phyloP scores from a whole-genome alignment of 2,329 filamentous ascomycete species.

The Rhinocladiella mackenziei region DNA sequence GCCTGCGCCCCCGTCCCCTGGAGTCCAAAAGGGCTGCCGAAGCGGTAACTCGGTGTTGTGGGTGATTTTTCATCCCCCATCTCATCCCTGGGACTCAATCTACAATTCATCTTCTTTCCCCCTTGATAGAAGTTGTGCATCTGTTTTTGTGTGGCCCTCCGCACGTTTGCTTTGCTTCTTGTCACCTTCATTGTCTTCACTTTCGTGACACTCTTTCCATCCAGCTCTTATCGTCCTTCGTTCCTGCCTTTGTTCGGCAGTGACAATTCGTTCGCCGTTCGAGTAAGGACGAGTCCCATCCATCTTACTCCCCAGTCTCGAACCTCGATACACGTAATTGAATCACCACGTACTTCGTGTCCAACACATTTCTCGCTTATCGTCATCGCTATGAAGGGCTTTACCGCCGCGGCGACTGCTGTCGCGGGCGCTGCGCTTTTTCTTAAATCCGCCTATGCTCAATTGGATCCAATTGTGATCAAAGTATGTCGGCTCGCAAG shows the following conservation, averaged over 20 bases:
- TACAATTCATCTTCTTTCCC: background rate
- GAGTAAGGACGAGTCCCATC: no score
- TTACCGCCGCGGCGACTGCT: conserved; percentile 21
- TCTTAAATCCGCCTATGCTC: conserved; percentile 30
- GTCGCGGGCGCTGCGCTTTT: conserved; percentile 29
- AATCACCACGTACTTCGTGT: conserved; percentile 4
- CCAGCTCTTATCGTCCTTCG: conserved; percentile 15
- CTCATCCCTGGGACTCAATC: conserved; percentile 1
- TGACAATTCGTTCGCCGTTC: conserved; percentile 18
- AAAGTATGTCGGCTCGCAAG: conserved; percentile 52
- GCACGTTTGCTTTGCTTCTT: conserved; percentile 4
- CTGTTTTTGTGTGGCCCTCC: background rate
- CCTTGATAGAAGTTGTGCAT: conserved; percentile 1
- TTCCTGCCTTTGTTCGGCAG: conserved; percentile 21
- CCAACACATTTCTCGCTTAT: conserved; percentile 11
- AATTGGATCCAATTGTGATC: conserved; percentile 55
- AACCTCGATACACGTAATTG: conserved; percentile 11
- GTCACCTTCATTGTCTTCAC: conserved; percentile 10
- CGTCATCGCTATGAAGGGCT: conserved; percentile 29
- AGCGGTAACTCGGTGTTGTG: no score
- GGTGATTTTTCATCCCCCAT: no score
- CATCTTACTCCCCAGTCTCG: no score
- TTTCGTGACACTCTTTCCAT: conserved; percentile 24
- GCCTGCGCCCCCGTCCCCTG: no score
- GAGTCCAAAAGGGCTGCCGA: no score